Evolutionary conservation across 495 filamentous ascomycete genomes (phyloP).

Genomic region (Penicillium mononematosum): DNA sequence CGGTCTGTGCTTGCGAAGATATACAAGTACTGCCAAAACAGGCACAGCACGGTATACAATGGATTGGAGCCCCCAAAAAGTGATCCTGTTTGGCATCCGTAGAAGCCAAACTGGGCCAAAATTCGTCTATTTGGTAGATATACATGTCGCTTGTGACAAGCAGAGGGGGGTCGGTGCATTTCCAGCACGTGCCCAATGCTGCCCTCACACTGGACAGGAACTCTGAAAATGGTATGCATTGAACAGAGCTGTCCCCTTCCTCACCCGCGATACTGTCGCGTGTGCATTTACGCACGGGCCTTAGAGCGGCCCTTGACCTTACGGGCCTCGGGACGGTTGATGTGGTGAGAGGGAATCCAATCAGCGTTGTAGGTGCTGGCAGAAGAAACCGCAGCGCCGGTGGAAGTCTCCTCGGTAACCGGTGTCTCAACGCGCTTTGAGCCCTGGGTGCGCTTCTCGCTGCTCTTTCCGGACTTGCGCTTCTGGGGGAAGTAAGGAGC

Average conservation of each 20-base stretch:
- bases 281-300: constrained; percentile 41
- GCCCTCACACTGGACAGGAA: constrained; percentile 2
- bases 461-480: constrained; percentile 63
- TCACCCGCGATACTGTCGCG: constrained; percentile 8
- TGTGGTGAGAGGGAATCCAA: constrained; percentile 92
- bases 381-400: constrained; percentile 67
- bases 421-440: constrained; percentile 64
- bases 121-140: constrained; percentile 27
- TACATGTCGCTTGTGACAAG: constrained; percentile 32
- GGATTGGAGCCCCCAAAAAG: constrained; percentile 8
- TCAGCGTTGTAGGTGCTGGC: constrained; percentile 85
- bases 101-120: constrained; percentile 12
- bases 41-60: constrained; percentile 15
- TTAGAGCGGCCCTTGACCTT: constrained; percentile 73
- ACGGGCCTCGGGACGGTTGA: constrained; percentile 79
- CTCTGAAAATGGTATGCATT: not conserved
- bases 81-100: constrained; percentile 6
- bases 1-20: constrained; percentile 6
- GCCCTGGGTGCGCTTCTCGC: constrained; percentile 57
- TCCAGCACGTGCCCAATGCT: constrained; percentile 23
- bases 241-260: not conserved
- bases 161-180: constrained; percentile 25
- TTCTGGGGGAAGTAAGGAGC: constrained; percentile 94
- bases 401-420: constrained; percentile 60
- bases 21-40: constrained; percentile 13